phyloP scores from a whole-genome alignment of 352 stramenopile species.

The Pythium phragmiticola region DNA sequence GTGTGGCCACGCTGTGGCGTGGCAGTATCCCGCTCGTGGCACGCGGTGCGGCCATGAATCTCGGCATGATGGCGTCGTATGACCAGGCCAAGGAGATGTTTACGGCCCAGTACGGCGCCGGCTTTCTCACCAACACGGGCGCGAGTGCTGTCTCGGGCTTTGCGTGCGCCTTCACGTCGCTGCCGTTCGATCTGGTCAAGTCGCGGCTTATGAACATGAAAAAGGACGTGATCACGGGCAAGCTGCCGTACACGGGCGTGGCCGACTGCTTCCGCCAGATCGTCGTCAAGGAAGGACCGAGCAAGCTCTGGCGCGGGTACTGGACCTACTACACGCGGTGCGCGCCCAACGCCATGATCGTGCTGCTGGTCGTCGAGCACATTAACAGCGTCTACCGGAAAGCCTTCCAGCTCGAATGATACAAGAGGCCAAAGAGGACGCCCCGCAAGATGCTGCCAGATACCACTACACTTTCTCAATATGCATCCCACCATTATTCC shows the following conservation, averaged over 20 bases:
- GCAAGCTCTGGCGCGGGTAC: constrained; percentile 97
- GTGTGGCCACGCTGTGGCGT: constrained; percentile 88
- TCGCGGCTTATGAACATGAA: constrained; percentile 98
- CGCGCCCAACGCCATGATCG: constrained; percentile 99
- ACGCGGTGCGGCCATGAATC: constrained; percentile 98
- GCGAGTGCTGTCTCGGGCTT: constrained; percentile 96
- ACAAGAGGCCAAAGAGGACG: constrained; percentile 5
- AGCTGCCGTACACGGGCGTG: constrained; percentile 95
- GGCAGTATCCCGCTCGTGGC: constrained; percentile 93
- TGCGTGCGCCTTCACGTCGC: constrained; percentile 96
- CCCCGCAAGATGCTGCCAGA: no score
- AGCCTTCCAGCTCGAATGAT: constrained; percentile 48
- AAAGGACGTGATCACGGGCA: constrained; percentile 82
- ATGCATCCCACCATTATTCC: no score
- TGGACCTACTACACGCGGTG: constrained; percentile 98
- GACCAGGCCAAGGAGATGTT: constrained; percentile 97
- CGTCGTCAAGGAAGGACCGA: constrained; percentile 92
- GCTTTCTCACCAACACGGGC: constrained; percentile 91
- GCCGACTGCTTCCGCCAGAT: constrained; percentile 96
- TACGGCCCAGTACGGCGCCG: constrained; percentile 56
- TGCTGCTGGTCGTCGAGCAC: constrained; percentile 97
- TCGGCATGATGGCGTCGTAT: constrained; percentile 99
- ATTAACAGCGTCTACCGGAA: constrained; percentile 88
- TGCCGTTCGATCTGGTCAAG: constrained; percentile 99
- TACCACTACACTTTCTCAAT: no score